Conservation (phyloP, 768 basidiomycete species). For the Bullera alba region DNA sequence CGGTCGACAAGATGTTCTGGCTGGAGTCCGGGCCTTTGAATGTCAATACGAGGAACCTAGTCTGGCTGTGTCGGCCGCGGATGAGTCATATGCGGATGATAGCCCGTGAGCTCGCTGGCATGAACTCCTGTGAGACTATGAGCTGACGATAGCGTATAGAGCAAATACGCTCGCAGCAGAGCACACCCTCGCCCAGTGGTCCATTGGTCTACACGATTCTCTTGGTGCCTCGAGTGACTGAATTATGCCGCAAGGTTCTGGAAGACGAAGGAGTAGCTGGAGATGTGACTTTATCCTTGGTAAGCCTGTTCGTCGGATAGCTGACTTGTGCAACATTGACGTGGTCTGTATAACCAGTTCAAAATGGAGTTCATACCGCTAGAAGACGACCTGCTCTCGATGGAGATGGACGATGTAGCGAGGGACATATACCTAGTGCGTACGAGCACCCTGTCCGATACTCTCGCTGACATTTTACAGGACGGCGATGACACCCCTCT, state of each 20-base stretch:
- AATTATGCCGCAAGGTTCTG: constrained; percentile 72
- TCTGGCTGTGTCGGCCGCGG: constrained; percentile 84
- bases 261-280: constrained; percentile 98
- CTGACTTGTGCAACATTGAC: neutral
- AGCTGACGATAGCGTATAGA: constrained; percentile 52
- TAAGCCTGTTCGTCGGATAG: constrained; percentile 5
- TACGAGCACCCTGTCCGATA: constrained; percentile 10
- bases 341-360: constrained; percentile 50
- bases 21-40: constrained; percentile 80
- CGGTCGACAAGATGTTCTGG: constrained; percentile 99
- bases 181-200: constrained; percentile 45
- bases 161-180: constrained; percentile 76
- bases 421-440: constrained; percentile 86
- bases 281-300: constrained; percentile 69
- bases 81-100: constrained; percentile 81
- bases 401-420: constrained; percentile 79
- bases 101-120: constrained; percentile 60
- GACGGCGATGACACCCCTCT: constrained; percentile 87
- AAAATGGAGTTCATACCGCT: constrained; percentile 90
- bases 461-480: constrained; percentile 48
- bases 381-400: constrained; percentile 83
- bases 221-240: constrained; percentile 79
- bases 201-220: constrained; percentile 80
- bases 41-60: constrained; percentile 75
- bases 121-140: neutral